Base-by-base conservation (phyloP, 2,329 filamentous ascomycete genomes). In the Lizonia empirigonia region DNA sequence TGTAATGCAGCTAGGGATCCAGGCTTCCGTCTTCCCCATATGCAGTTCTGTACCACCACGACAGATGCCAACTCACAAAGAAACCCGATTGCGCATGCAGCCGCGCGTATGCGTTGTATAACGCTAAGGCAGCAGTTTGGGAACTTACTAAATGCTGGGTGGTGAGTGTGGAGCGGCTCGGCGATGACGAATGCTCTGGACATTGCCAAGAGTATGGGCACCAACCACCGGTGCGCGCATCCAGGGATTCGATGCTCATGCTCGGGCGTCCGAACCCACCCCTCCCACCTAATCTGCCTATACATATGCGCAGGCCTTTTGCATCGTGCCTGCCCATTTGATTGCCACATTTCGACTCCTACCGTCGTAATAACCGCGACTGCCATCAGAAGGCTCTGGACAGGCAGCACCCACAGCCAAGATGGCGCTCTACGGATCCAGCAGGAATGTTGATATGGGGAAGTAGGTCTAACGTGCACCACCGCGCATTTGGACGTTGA, bases 401-500 rank as follows among this genome's bases (percentile, higher is more conserved):
- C 46, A 62, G 64, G 60, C 56, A 60, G 55, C 61, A 46, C 51
- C 59, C 30, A 39, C 56, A 51, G 52, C 48, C 60, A 52, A 47
- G 40, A 72, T 72, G 70, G 60, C 69, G 47, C 60, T 70, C 58
- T 76, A 77, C 67, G 74, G 76, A 61, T 69, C 75, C 37, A 76
- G 76, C 45, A 77, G 81, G 70, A 82, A 83, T 71, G 78, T 82
- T 64, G 83, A 83, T 63, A 81, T 86, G 79, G 83, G 80, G 74
- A 85, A 83, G 82, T 85, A 74, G 66, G 77, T 65, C 46, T 36
- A 38, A 16, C 27, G 33, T 27, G 29, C 26, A 36, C 29, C 38
- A 29, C n/a, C n/a, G n/a, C n/a, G n/a, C n/a, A n/a, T n/a, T n/a
- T n/a, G n/a, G n/a, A n/a, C n/a, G n/a, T n/a, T n/a, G n/a, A n/a